Evolutionary conservation across 208 protist species (phyloP).

Genomic region (Crithidia bombi): DNA sequence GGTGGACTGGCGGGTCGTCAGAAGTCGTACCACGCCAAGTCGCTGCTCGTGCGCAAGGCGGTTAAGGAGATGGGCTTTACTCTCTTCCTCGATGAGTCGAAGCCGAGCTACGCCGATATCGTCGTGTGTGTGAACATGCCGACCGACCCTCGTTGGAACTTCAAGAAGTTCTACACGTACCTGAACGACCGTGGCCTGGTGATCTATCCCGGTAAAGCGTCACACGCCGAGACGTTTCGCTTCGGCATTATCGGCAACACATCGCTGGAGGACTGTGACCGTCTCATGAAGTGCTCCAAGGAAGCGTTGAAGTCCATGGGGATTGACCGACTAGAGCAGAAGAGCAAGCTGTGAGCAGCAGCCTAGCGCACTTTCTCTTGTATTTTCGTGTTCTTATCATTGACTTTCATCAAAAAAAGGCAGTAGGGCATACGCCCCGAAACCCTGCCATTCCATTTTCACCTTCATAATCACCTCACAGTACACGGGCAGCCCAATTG

Average conservation of each 20-base stretch:
- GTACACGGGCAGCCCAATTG: too few species aligned
- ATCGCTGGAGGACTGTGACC: slow-evolving; percentile 45
- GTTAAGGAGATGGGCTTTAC: slow-evolving; percentile 77
- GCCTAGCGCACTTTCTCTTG: not conserved
- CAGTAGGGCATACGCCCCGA: too few species aligned
- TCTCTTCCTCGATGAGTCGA: slow-evolving; percentile 64
- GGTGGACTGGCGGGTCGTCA: slow-evolving; percentile 61
- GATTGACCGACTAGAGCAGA: slow-evolving; percentile 47
- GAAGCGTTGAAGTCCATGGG: slow-evolving; percentile 66
- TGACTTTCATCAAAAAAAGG: slow-evolving; percentile 15
- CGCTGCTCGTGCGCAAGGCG: slow-evolving; percentile 51
- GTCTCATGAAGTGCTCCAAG: slow-evolving; percentile 55
- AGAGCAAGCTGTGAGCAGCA: slow-evolving; percentile 45
- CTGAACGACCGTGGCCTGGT: slow-evolving; percentile 75
- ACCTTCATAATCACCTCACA: too few species aligned
- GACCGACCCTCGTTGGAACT: slow-evolving; percentile 76
- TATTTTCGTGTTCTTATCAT: not conserved
- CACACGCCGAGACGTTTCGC: slow-evolving; percentile 85
- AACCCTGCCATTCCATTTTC: too few species aligned
- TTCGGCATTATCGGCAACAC: slow-evolving; percentile 88
- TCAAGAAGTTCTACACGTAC: slow-evolving; percentile 85
- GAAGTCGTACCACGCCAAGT: slow-evolving; percentile 63
- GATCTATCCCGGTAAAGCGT: slow-evolving; percentile 88
- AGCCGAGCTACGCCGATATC: slow-evolving; percentile 72
- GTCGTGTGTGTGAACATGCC: slow-evolving; percentile 88